phyloP scores from a whole-genome alignment of 768 basidiomycete genomes.

The Mycena galopus region DNA sequence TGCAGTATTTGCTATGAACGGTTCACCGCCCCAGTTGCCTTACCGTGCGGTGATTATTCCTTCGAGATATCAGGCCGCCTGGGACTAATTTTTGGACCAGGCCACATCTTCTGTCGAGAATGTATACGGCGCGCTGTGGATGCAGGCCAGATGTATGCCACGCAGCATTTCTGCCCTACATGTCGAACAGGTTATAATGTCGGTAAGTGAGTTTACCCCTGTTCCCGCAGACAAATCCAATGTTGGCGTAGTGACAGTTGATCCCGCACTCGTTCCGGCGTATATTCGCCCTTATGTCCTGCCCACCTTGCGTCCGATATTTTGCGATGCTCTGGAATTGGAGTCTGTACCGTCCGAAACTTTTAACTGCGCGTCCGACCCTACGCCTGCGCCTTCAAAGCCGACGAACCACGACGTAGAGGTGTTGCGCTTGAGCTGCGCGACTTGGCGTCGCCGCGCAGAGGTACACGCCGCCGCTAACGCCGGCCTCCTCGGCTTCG shows the following conservation, averaged over 20 bases:
- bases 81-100: neutral
- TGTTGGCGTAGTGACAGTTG: conserved; percentile 1
- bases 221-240: neutral
- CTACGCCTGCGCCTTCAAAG: neutral
- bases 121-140: conserved; percentile 11
- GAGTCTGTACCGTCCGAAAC: neutral
- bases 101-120: conserved; percentile 21
- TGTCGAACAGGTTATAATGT: conserved; percentile 12
- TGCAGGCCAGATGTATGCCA: neutral
- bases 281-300: conserved; percentile 43
- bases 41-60: conserved; percentile 22
- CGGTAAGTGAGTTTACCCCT: neutral
- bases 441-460: conserved; percentile 49
- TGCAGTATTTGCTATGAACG: conserved; percentile 27
- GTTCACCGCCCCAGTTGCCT: conserved; percentile 12
- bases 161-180: conserved; percentile 19
- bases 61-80: neutral
- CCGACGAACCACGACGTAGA: neutral
- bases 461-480: conserved; percentile 47
- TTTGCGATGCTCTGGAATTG: conserved; percentile 35
- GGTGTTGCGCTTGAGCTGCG: conserved; percentile 39
- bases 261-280: conserved; percentile 19
- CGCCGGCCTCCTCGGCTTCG: conserved; percentile 47
- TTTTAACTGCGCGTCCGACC: neutral
- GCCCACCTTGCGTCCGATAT: conserved; percentile 48